A percentile compares a stretch with the other conserved stretches of the same genome.
Evolutionary conservation across 257 asterid genomes (phyloP).

Genomic region (Plantago ovata): DNA sequence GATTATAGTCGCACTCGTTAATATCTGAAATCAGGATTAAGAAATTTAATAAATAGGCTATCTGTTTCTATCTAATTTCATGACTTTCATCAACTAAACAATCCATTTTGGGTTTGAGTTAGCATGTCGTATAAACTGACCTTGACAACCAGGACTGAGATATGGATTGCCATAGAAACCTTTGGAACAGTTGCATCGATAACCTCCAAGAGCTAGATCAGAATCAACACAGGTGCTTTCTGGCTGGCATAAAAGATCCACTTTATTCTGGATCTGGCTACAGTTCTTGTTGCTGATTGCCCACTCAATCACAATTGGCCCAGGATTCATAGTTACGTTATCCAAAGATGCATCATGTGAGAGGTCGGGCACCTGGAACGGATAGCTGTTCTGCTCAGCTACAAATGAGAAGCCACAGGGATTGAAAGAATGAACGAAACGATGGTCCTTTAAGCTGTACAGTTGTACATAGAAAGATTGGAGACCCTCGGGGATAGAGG

Average conservation of each 20-base stretch:
- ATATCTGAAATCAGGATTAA: slow-evolving; percentile 1
- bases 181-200: slow-evolving; percentile 28
- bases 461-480: not conserved
- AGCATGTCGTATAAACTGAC: slow-evolving; percentile 5
- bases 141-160: slow-evolving; percentile 40
- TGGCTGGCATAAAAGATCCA: slow-evolving; percentile 16
- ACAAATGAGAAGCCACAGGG: slow-evolving; percentile 36
- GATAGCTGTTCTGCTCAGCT: slow-evolving; percentile 21
- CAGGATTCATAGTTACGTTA: slow-evolving; percentile 2
- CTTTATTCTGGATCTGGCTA: not conserved
- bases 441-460: not conserved
- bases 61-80: not conserved
- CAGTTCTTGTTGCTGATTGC: slow-evolving; percentile 23
- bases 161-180: slow-evolving; percentile 39
- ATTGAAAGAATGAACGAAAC: slow-evolving; percentile 13
- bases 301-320: slow-evolving; percentile 33
- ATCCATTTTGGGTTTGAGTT: not conserved
- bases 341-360: slow-evolving; percentile 5
- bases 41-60: not conserved
- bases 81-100: too few species aligned
- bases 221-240: slow-evolving; percentile 33
- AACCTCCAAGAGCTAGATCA: slow-evolving; percentile 25
- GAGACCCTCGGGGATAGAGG: slow-evolving; percentile 36
- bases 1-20: slow-evolving; percentile 4
- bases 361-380: slow-evolving; percentile 22